Percentiles rank a stretch among this genome's conserved stretches.
phyloP scores from a whole-genome alignment of 176 grass and related monocot species.

The Olyra latifolia region DNA sequence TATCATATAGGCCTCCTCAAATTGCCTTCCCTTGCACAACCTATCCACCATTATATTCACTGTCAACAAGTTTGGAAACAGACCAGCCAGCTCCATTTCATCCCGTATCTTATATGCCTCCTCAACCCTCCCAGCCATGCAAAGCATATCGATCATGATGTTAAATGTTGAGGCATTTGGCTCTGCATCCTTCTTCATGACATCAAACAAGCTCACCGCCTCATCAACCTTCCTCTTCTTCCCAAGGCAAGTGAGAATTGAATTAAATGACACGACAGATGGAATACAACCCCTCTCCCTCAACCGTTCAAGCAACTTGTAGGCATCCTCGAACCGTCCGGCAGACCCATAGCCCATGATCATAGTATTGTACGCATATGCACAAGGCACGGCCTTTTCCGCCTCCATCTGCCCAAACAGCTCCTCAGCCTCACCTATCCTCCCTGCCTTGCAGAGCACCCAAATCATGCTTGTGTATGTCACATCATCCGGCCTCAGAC shows the following conservation, averaged over 20 bases:
- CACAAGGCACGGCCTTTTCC: conserved; percentile 64
- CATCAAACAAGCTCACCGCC: conserved; percentile 60
- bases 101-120: conserved; percentile 67
- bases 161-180: conserved; percentile 86
- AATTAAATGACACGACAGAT: conserved; percentile 89
- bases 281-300: conserved; percentile 93
- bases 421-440: conserved; percentile 66
- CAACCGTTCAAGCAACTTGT: conserved; percentile 64
- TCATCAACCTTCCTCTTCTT: conserved; percentile 72
- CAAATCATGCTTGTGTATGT: conserved; percentile 91
- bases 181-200: conserved; percentile 89
- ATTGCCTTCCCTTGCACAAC: conserved; percentile 73
- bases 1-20: conserved; percentile 74
- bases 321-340: conserved; percentile 69
- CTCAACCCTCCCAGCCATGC: conserved; percentile 62
- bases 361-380: conserved; percentile 85
- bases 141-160: conserved; percentile 87
- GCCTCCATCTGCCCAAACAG: conserved; percentile 75
- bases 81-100: conserved; percentile 69
- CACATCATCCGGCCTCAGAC: conserved; percentile 73
- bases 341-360: conserved; percentile 89
- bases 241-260: conserved; percentile 81
- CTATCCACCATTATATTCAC: conserved; percentile 97
- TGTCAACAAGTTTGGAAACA: conserved; percentile 86
- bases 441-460: conserved; percentile 77